phyloP scores from a whole-genome alignment of 441 rosid species.

The Theobroma grandiflorum region DNA sequence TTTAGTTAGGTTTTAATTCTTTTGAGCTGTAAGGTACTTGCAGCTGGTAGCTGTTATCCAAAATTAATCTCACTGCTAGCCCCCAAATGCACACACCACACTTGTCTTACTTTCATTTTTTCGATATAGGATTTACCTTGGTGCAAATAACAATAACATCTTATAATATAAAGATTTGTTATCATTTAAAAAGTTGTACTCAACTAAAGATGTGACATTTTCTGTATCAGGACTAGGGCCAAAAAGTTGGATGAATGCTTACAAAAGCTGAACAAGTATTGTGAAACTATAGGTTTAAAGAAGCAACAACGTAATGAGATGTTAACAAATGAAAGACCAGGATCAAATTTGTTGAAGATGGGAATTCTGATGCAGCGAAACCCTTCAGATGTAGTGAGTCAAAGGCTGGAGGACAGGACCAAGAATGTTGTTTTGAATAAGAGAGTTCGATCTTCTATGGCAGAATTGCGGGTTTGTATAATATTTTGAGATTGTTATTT shows the following conservation, averaged over 20 bases:
- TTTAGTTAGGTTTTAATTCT: constrained; percentile 20
- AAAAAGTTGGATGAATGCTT: constrained; percentile 51
- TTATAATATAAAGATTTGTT: neutral
- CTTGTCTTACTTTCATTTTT: neutral
- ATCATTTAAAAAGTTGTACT: constrained; percentile 5
- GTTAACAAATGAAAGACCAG: constrained; percentile 47
- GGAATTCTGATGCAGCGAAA: constrained; percentile 52
- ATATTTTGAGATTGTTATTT: constrained; percentile 16
- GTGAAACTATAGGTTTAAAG: constrained; percentile 46
- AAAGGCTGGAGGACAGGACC: constrained; percentile 59
- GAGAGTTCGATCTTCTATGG: constrained; percentile 59
- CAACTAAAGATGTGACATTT: constrained; percentile 28
- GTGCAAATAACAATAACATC: too few relatives aligned
- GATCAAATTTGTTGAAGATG: constrained; percentile 47
- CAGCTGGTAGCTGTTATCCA: constrained; percentile 10
- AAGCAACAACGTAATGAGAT: constrained; percentile 57
- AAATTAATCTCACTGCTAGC: neutral
- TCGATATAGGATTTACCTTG: neutral
- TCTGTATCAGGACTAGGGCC: constrained; percentile 50
- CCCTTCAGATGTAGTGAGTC: constrained; percentile 51
- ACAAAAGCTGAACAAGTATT: constrained; percentile 43
- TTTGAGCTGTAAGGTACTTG: neutral
- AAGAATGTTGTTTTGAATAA: constrained; percentile 58
- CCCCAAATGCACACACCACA: neutral
- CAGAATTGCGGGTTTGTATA: constrained; percentile 64